Evolutionary conservation across 768 basidiomycete species (phyloP), one percentile per base, ranked within the genome.

Genomic region (Udeniomyces megalosporus): DNA sequence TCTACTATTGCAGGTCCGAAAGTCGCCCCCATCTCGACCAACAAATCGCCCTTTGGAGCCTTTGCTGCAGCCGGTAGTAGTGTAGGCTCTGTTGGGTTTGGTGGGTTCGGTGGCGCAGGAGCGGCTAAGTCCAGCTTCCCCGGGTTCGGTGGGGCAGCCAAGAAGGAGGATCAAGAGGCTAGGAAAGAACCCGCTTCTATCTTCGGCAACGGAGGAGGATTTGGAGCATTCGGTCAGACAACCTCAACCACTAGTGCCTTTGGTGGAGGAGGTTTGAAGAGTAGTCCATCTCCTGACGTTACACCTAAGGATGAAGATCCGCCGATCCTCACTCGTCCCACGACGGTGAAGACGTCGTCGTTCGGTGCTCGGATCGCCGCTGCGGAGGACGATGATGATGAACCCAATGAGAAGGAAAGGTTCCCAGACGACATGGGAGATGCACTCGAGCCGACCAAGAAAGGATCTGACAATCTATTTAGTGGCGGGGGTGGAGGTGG

Each of bases 31-130:
- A 38, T 61, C 51, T 48, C 34, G 44, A 34, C 60, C 17, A 34
- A 47, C 4, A 42, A 28, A 3, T 51, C 49, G n/a, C 32, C 59
- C 8, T 60, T 65, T 44, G 66, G 62, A n/a, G 60, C 55, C 17
- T 61, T 55, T 24, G 44, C 59, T 20, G 26, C 50, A 1, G 15
- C 28, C 38, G 2, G 26, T 52, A 6, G 60, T 56, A 20, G 2
- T 44, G 2, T 3, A 54, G 10, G 22, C 42, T 2, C 31, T 60
- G 29, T 54, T 55, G 2, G 61, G 61, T 11, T 24, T 57, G 12
- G 65, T 32, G 15, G 29, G 31, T 58, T 60, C 38, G 59, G 49
- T 17, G 49, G 46, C 34, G 32, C 38, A 4, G n/a, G n/a, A n/a
- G 26, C 38, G 38, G 8, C 38, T 38, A n/a, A 24, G 1, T 20